Conservation (phyloP, 1,284 basidiomycete species). For the Rugiboletus extremiorientalis region DNA sequence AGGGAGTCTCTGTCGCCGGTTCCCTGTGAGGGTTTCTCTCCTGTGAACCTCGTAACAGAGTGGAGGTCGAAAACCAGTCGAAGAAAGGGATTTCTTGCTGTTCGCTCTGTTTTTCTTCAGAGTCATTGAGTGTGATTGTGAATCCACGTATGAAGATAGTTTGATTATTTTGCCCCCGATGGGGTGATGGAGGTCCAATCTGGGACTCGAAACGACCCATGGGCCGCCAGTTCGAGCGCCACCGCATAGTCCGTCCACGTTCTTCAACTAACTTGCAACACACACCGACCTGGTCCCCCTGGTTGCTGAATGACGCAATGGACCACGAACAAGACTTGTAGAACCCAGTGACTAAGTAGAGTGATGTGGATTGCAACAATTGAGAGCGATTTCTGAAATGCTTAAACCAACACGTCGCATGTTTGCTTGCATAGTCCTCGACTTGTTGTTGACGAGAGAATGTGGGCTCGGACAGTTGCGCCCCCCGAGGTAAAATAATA, state of each 20-base stretch:
- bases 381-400: too few relatives aligned
- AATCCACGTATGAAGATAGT: not conserved
- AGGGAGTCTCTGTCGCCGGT: not conserved
- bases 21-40: not conserved
- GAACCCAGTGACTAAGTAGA: not conserved
- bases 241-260: not conserved
- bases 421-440: too few relatives aligned
- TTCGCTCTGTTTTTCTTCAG: not conserved
- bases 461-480: too few relatives aligned
- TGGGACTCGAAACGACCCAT: not conserved
- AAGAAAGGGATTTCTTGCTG: too few relatives aligned
- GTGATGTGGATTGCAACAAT: not conserved
- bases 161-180: not conserved
- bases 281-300: not conserved
- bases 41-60: not conserved
- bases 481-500: too few relatives aligned
- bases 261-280: not conserved
- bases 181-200: not conserved
- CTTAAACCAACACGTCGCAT: too few relatives aligned
- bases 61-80: not conserved
- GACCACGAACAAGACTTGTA: not conserved
- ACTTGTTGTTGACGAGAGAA: too few relatives aligned
- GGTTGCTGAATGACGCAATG: not conserved
- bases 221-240: not conserved
- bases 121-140: not conserved